Evolutionary conservation across 805 yeast species (phyloP).

Genomic region (Myxozyma udenii): DNA sequence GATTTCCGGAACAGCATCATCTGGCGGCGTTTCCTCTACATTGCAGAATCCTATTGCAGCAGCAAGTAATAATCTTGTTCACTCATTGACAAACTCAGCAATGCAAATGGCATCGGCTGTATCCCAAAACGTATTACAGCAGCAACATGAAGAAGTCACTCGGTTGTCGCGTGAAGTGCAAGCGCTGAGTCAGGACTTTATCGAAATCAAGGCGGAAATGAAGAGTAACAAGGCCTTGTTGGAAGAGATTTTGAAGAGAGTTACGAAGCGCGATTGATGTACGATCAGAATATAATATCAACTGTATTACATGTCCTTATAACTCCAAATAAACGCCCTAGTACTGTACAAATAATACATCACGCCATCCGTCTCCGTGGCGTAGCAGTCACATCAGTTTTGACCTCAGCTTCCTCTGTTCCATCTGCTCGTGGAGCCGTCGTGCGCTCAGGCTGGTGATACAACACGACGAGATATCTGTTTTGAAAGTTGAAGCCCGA

Average conservation of each 20-base stretch:
- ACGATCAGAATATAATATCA: too few relatives aligned
- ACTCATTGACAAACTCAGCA: not conserved
- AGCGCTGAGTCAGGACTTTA: not conserved
- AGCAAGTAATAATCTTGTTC: not conserved
- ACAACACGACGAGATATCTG: slow-evolving; percentile 53
- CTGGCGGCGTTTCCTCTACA: too few relatives aligned
- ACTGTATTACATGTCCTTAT: too few relatives aligned
- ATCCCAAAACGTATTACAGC: not conserved
- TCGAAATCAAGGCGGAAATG: not conserved
- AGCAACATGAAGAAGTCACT: not conserved
- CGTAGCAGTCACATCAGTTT: too few relatives aligned
- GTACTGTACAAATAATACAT: too few relatives aligned
- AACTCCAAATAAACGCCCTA: too few relatives aligned
- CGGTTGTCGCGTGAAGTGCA: not conserved
- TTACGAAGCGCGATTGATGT: too few relatives aligned
- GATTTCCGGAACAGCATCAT: too few relatives aligned
- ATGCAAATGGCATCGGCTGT: not conserved
- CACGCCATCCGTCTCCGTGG: too few relatives aligned
- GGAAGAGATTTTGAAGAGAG: not conserved
- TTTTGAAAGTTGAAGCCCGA: slow-evolving; percentile 61
- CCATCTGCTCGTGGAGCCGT: not conserved
- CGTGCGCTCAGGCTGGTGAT: slow-evolving; percentile 46
- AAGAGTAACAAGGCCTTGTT: not conserved
- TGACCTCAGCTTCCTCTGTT: not conserved
- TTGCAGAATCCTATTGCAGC: too few relatives aligned